phyloP scores from a whole-genome alignment of 2,329 filamentous ascomycete genomes.

The Chalara sp. region DNA sequence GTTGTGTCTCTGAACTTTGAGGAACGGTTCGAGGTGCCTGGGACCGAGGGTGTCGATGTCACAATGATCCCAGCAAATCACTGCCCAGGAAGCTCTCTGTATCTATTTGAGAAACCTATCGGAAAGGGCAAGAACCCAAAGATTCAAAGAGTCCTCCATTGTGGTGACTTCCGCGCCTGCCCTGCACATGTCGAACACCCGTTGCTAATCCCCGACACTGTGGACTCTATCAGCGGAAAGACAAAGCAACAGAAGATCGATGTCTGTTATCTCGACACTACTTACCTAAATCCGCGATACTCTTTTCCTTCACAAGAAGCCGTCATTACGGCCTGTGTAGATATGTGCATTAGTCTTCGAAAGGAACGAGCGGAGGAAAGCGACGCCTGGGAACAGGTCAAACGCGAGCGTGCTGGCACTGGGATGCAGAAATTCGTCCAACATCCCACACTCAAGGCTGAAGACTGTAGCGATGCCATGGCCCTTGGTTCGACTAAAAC shows the following conservation, averaged over 20 bases:
- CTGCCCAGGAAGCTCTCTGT: slow-evolving; percentile 90
- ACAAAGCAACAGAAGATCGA: slow-evolving; percentile 80
- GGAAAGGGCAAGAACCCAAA: slow-evolving; percentile 53
- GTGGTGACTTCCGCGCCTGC: slow-evolving; percentile 91
- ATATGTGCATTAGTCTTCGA: slow-evolving; percentile 75
- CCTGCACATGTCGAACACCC: slow-evolving; percentile 78
- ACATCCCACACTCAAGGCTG: slow-evolving; percentile 26
- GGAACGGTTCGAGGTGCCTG: slow-evolving; percentile 67
- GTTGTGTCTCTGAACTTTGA: slow-evolving; percentile 85
- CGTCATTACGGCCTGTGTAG: slow-evolving; percentile 80
- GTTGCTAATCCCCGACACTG: slow-evolving; percentile 66
- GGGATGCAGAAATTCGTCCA: slow-evolving; percentile 58
- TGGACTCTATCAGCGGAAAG: slow-evolving; percentile 66
- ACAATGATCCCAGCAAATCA: slow-evolving; percentile 97
- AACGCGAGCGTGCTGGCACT: slow-evolving; percentile 44
- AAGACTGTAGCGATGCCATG: slow-evolving; percentile 20
- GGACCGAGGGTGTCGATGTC: slow-evolving; percentile 74
- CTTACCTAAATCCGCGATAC: slow-evolving; percentile 92
- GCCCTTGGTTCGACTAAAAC: slow-evolving; percentile 23
- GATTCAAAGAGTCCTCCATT: slow-evolving; percentile 80
- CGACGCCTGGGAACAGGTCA: slow-evolving; percentile 50
- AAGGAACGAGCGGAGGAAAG: slow-evolving; percentile 53
- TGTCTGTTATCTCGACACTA: slow-evolving; percentile 94
- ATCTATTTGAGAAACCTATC: slow-evolving; percentile 77
- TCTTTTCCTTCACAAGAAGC: slow-evolving; percentile 85